A percentile compares a stretch with the other conserved stretches of the same genome.
phyloP scores from a whole-genome alignment of 2,329 filamentous ascomycete species.

The Exophiala oligosperma region DNA sequence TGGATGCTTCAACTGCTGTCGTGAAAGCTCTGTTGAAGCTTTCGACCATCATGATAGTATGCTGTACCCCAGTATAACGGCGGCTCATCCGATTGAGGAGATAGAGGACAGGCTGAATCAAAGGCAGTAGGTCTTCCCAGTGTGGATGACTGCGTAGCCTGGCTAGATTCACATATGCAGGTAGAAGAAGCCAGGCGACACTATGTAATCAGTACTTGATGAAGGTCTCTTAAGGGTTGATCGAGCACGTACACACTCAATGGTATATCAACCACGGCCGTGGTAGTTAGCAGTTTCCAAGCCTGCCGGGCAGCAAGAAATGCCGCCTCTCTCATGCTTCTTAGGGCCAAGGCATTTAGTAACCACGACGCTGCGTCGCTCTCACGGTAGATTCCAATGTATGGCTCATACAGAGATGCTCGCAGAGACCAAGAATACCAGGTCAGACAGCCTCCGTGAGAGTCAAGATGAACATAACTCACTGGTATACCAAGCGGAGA shows the following conservation, averaged over 20 bases:
- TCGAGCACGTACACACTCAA: background rate
- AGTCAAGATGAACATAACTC: background rate
- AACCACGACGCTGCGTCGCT: background rate
- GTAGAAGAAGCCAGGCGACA: background rate
- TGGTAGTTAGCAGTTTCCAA: background rate
- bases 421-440: background rate
- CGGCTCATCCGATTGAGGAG: no score
- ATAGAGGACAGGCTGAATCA: no score
- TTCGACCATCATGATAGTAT: no score
- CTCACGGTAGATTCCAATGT: background rate
- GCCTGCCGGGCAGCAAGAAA: background rate
- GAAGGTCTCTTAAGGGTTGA: background rate
- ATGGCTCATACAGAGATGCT: conserved; percentile 2
- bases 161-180: background rate
- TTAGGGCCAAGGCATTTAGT: background rate
- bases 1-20: no score
- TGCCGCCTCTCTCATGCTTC: background rate
- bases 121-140: no score
- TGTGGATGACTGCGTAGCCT: no score
- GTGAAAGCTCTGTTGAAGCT: no score
- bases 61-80: no score
- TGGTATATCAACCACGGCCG: background rate
- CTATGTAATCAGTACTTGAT: background rate
- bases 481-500: background rate
- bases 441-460: background rate